phyloP scores from a whole-genome alignment of 306 rosid species.

The Rosa chinensis region DNA sequence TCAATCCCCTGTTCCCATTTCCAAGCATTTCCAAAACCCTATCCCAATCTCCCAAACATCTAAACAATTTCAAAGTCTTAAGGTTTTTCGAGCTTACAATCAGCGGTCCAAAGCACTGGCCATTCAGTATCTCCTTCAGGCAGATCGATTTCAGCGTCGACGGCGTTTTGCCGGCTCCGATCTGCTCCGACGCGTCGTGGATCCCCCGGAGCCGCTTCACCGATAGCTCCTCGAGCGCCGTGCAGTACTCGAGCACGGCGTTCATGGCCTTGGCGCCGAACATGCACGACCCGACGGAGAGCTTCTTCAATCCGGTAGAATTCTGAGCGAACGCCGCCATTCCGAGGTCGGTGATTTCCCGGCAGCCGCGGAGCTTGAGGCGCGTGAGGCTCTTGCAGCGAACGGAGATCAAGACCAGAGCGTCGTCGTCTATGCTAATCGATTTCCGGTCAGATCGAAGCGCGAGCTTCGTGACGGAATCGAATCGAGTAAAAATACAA shows the following conservation, averaged over 20 bases:
- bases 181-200: constrained; percentile 39
- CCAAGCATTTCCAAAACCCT: constrained; percentile 48
- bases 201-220: constrained; percentile 72
- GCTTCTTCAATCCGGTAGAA: constrained; percentile 62
- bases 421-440: constrained; percentile 61
- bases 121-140: constrained; percentile 63
- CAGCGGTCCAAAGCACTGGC: constrained; percentile 65
- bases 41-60: constrained; percentile 86
- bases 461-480: constrained; percentile 65
- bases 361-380: constrained; percentile 75
- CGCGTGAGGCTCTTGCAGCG: constrained; percentile 62
- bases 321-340: constrained; percentile 57
- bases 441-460: constrained; percentile 70
- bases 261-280: constrained; percentile 63
- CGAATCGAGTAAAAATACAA: constrained; percentile 59
- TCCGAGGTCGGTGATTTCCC: constrained; percentile 56
- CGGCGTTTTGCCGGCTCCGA: constrained; percentile 42
- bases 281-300: constrained; percentile 65
- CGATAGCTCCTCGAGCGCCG: constrained; percentile 64
- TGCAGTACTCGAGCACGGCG: constrained; percentile 52
- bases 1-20: constrained; percentile 33
- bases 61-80: constrained; percentile 53
- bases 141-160: constrained; percentile 59
- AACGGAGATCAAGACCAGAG: constrained; percentile 54
- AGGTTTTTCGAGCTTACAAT: constrained; percentile 61